Evolutionary conservation across 2,329 filamentous ascomycete species (phyloP), one percentile per base, ranked within the genome.

Genomic region (Penicillium sp.): DNA sequence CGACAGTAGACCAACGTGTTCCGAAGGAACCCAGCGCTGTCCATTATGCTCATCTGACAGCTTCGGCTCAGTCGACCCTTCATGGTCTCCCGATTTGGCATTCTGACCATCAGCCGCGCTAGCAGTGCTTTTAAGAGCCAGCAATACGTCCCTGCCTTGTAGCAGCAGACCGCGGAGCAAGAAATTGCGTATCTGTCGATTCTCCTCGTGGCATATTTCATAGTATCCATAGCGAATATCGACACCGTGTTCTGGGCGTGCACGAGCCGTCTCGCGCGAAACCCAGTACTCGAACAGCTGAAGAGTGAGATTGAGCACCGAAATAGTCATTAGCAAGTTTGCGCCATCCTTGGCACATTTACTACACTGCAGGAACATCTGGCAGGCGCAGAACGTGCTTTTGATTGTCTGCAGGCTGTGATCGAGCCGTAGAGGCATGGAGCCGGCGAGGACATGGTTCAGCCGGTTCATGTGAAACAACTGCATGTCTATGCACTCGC

Each of bases 281-380:
- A 66, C 55, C 57, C 64, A 65, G 49, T 62, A 63, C 16, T 65
- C 62, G 31, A 69, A 63, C 4, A 68, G 36, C 19, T 68, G 63
- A 14, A 69, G 53, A 3, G 57, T 58, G 8, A 61, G 41, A 28
- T 68, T 66, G n/a, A 70, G 53, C 2, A 61, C 61, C 1, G 64
- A 67, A 22, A 65, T 60, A 3, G 63, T 58, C 10, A 66, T 41
- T 4, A 68, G 53, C 22, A 67, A 41, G 31, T 63, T 64, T 1
- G 60, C 50, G 37, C 56, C 60, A 18, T 65, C 64, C 39, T 68
- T 70, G 18, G 56, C 53, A 18, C 68, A 70, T 41, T 53, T 52
- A 2, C 46, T 48, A 42, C 68, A 70, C 36, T 61, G 62, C 13
- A 69, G 41, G 41, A 67, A 68, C 9, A 56, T 49, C 16, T 58